Conservation (phyloP, 2,329 filamentous ascomycete genomes). For the Cordyceps javanica region DNA sequence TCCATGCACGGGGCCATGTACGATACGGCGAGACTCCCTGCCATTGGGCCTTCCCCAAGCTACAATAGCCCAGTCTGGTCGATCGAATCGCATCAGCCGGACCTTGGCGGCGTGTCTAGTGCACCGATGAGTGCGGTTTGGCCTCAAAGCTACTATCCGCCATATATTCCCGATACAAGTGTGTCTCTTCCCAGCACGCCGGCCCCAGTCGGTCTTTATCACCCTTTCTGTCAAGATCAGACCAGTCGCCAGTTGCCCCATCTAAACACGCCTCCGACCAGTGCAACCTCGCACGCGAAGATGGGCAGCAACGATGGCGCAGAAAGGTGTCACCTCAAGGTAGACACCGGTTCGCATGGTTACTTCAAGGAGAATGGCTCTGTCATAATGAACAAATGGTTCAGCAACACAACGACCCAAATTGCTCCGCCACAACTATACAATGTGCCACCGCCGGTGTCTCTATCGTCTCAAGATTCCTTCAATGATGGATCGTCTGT, state of each 20-base stretch:
- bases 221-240: neutral
- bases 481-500: conserved; percentile 2
- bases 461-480: conserved; percentile 6
- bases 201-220: conserved; percentile 1
- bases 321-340: neutral
- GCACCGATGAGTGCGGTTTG: neutral
- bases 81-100: neutral
- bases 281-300: neutral
- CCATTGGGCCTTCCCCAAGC: neutral
- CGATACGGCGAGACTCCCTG: neutral
- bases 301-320: neutral
- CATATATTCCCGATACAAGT: neutral
- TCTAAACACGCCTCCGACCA: conserved; percentile 4
- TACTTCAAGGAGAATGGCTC: conserved; percentile 10
- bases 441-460: conserved; percentile 7
- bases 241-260: neutral
- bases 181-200: conserved; percentile 1
- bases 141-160: neutral
- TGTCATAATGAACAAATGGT: conserved; percentile 7
- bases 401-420: neutral
- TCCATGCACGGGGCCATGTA: neutral
- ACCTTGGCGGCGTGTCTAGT: neutral
- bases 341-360: neutral
- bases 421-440: conserved; percentile 10
- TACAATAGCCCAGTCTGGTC: neutral